phyloP scores from a whole-genome alignment of 2,329 filamentous ascomycete species.

The Dryadomyces quercivorus region DNA sequence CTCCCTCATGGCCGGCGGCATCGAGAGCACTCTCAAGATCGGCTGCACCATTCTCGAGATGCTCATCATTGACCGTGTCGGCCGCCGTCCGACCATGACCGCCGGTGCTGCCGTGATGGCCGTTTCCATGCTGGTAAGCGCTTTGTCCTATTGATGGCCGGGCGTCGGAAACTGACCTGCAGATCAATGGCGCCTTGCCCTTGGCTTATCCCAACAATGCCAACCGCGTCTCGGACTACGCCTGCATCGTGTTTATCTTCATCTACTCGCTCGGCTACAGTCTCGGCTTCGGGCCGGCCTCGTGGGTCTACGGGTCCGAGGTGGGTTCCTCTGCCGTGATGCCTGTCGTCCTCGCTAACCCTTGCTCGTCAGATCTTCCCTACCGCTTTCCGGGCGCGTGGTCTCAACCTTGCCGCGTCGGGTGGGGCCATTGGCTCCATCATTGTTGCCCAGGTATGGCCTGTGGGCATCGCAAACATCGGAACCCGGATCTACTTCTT shows the following conservation, averaged over 20 bases:
- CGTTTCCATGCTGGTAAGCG: constrained; percentile 33
- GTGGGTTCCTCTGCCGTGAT: constrained; percentile 18
- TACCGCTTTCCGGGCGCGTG: constrained; percentile 41
- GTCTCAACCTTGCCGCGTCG: constrained; percentile 42
- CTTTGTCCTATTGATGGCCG: background rate
- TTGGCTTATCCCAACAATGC: constrained; percentile 35
- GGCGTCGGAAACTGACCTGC: background rate
- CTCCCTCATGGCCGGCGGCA: constrained; percentile 39
- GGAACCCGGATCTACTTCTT: constrained; percentile 44
- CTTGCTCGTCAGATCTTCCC: constrained; percentile 37
- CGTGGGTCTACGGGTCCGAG: constrained; percentile 49
- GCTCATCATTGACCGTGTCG: constrained; percentile 41
- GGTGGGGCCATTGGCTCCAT: constrained; percentile 43
- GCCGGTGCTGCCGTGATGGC: constrained; percentile 40
- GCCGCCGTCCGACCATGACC: constrained; percentile 34
- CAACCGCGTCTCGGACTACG: constrained; percentile 33
- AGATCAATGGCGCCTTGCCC: constrained; percentile 43
- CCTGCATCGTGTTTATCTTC: constrained; percentile 43
- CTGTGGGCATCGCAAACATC: constrained; percentile 35
- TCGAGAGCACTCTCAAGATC: constrained; percentile 46
- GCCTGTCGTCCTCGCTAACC: background rate
- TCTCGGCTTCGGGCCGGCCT: constrained; percentile 42
- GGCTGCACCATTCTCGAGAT: constrained; percentile 43
- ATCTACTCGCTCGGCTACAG: constrained; percentile 46
- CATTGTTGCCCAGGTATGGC: constrained; percentile 42